A percentile compares a stretch with the other conserved stretches of the same genome.
Conservation (phyloP, 2,329 filamentous ascomycete species). For the Myriangium duriaei region DNA sequence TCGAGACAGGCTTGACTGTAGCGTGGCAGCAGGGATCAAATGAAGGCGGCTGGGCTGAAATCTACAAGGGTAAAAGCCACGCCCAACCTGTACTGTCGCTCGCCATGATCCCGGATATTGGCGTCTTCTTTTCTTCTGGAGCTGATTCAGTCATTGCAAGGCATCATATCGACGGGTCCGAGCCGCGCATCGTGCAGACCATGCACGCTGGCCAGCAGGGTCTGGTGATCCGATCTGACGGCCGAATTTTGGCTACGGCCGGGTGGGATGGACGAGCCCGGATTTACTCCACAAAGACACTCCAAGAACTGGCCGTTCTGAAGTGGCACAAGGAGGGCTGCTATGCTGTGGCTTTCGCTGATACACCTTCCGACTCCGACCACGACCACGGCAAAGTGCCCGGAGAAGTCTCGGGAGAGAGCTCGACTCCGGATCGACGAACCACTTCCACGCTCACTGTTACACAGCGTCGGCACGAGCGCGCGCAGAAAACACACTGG, state of each 20-base stretch:
- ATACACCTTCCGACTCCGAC: not conserved
- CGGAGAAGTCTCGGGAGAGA: not conserved
- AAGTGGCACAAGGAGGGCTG: constrained; percentile 91
- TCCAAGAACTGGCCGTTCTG: constrained; percentile 80
- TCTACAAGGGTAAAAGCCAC: constrained; percentile 58
- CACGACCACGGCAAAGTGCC: not conserved
- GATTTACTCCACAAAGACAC: constrained; percentile 66
- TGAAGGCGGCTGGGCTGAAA: constrained; percentile 38
- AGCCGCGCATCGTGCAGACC: constrained; percentile 45
- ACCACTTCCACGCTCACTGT: constrained; percentile 15
- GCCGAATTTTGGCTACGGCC: constrained; percentile 72
- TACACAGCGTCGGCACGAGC: constrained; percentile 29
- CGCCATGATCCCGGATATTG: constrained; percentile 25
- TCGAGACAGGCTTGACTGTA: constrained; percentile 70
- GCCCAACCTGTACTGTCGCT: constrained; percentile 68
- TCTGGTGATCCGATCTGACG: constrained; percentile 64
- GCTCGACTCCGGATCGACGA: not conserved
- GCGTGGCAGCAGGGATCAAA: constrained; percentile 29
- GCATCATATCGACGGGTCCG: constrained; percentile 47
- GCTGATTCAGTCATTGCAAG: constrained; percentile 71
- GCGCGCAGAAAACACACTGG: constrained; percentile 68
- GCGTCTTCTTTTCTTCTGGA: constrained; percentile 63
- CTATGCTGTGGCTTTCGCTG: constrained; percentile 64
- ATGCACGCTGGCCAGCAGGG: constrained; percentile 86
- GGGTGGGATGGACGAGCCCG: constrained; percentile 80